Base-by-base conservation (phyloP, 345 rosid genomes). In the Lepidium africanum region DNA sequence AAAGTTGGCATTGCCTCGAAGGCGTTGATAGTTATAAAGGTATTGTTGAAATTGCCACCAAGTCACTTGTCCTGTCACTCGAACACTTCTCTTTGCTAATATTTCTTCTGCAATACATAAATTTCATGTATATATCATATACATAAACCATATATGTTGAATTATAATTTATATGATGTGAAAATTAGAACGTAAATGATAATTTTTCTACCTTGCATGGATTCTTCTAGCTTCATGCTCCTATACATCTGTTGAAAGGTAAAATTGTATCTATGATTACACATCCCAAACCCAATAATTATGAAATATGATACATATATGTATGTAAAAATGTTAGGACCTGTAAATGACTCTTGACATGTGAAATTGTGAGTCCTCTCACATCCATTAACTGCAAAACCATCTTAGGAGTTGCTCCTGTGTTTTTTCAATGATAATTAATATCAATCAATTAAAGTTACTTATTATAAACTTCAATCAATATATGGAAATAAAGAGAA, bases 261-360 rank as follows among this genome's bases (percentile, higher is more conserved):
- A 27, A 51, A 37, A 25, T 19, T 36, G 2, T 36, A 14, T 58
- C 15, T 5, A 43, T 36, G 3, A 25, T 4, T 25, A 25, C 27
- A 25, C 27, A 25, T 25, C 27, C 27, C 27, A 25, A 25, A 25
- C 27, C 27, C 27, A 21, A 21, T 2, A 25, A 25, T 25, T 19
- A 21, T 19, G 10, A 14, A 58, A 7, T 33, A 25, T 58, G 37
- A 40, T 25, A 43, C 12, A 4, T 21, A 32, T 21, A 48, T 70
- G 43, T 59, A 21, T 43, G 45, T 63, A 32, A 11, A 60, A 41
- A 52, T 41, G 17, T 27, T 21, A 54, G n/a, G 46, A 69, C 96
- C 96, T 89, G 96, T 49, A 89, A 81, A 74, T 87, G 96, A 80
- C 96, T 89, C 71, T 89, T 89, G 21, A 87, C 96, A 66, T 89